phyloP scores from a whole-genome alignment of 75 land plant species.

The Selaginella moellendorffii region DNA sequence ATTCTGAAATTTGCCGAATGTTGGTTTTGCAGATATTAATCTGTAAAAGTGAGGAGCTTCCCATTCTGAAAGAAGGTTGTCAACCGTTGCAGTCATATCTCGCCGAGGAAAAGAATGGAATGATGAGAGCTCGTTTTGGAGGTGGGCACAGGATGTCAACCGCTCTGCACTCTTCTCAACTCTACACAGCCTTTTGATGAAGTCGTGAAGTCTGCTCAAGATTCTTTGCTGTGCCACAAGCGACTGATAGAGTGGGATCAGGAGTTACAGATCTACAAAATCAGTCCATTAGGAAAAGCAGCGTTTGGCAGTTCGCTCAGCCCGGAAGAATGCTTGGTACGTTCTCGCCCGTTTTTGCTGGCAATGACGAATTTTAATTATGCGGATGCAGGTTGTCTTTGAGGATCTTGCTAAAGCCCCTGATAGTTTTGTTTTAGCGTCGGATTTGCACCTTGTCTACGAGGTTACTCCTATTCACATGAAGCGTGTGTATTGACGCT shows the following conservation, averaged over 20 bases:
- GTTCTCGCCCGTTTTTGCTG: not conserved
- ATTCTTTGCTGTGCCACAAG: conserved; percentile 85
- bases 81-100: conserved; percentile 85
- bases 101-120: conserved; percentile 91
- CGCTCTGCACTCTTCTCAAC: conserved; percentile 89
- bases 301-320: conserved; percentile 88
- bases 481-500: conserved; percentile 80
- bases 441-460: conserved; percentile 89
- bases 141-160: conserved; percentile 84
- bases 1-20: too few relatives aligned
- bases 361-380: not conserved
- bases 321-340: conserved; percentile 95
- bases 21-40: conserved; percentile 50
- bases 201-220: conserved; percentile 94
- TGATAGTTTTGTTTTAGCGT: conserved; percentile 93
- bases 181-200: conserved; percentile 82
- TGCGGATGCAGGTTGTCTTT: conserved; percentile 50
- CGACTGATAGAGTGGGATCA: conserved; percentile 88
- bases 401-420: conserved; percentile 92
- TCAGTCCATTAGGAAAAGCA: conserved; percentile 90
- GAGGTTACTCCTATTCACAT: conserved; percentile 92
- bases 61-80: conserved; percentile 55
- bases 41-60: conserved; percentile 76
- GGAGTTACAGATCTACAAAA: conserved; percentile 50
- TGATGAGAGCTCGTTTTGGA: conserved; percentile 92